A percentile compares a stretch with the other conserved stretches of the same genome.
Conservation (phyloP, 2,329 filamentous ascomycete genomes). For the Graphium sp. region DNA sequence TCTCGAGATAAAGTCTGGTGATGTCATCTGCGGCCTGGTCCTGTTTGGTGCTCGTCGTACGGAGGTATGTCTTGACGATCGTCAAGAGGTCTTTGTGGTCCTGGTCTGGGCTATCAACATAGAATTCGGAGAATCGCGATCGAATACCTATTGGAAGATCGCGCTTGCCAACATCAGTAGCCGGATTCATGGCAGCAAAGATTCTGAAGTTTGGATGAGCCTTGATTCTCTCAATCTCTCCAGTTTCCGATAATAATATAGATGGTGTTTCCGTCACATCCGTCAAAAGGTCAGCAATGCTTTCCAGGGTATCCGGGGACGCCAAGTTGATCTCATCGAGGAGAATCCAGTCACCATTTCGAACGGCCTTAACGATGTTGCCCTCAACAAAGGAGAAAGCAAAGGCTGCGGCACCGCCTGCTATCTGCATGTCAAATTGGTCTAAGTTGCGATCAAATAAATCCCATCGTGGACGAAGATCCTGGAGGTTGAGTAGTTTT, state of each 20-base stretch:
- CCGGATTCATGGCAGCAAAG: conserved; percentile 98
- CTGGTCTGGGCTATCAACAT: conserved; percentile 77
- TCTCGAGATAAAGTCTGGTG: conserved; percentile 73
- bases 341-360: conserved; percentile 93
- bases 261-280: conserved; percentile 59
- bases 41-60: conserved; percentile 51
- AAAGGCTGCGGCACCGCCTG: conserved; percentile 57
- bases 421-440: conserved; percentile 66
- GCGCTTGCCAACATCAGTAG: conserved; percentile 91
- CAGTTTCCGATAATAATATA: conserved; percentile 80
- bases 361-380: conserved; percentile 86
- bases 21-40: conserved; percentile 65
- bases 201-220: conserved; percentile 90
- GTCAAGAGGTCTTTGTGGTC: conserved; percentile 74
- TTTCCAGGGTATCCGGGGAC: conserved; percentile 85
- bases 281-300: conserved; percentile 74
- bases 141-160: conserved; percentile 79
- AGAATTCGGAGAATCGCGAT: conserved; percentile 89
- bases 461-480: conserved; percentile 57
- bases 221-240: conserved; percentile 75
- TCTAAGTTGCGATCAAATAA: conserved; percentile 58
- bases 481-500: conserved; percentile 46
- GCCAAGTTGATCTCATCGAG: conserved; percentile 96
- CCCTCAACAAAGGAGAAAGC: conserved; percentile 94
- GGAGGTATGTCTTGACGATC: conserved; percentile 80